Evolutionary conservation across 768 basidiomycete species (phyloP), one percentile per base, ranked within the genome.

Genomic region (Mycena haematopus): DNA sequence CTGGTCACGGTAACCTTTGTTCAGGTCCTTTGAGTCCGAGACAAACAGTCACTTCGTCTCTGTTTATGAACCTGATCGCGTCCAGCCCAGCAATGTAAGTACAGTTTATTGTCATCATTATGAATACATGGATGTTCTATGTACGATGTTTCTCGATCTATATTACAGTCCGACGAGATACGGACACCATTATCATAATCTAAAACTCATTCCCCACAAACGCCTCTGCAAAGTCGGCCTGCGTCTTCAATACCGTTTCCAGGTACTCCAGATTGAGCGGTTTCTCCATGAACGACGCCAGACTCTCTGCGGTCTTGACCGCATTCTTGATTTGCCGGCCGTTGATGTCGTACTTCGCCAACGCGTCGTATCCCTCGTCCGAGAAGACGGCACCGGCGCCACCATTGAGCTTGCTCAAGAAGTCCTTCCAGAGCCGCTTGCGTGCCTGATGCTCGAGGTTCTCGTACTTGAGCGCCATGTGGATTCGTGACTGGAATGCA

Each of bases 191-290:
- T 42, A 6, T 15, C 6, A 27, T 35, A 4, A 51, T 21, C 51
- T 25, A 52, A 45, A 60, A 54, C 25, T 59, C 57, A 27, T 59
- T 59, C 29, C 58, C 58, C 29, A 38, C 52, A 58, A 68, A 59
- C 53, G 56, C 33, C 53, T 63, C 64, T 7, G 62, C 61, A 49
- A 79, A 78, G 56, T 78, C 72, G 19, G 76, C 74, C 75, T 78
- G 76, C 54, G 76, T 70, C 57, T 74, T 72, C 56, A 78, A 65
- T 22, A 78, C 76, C 40, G 73, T 71, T 59, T 70, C 67, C 40
- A 79, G 49, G 56, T 77, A 73, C 47, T 63, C 61, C 53, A 71
- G 73, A 6, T 63, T 65, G 31, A 80, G 67, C 27, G 56, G 60
- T 68, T 74, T 70, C 50, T 69, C 65, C 21, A 71, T 65, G n/a